Evolutionary conservation across 495 filamentous ascomycete genomes (phyloP), one percentile per base, ranked within the genome.

Genomic region (Penicillium cataractarum): DNA sequence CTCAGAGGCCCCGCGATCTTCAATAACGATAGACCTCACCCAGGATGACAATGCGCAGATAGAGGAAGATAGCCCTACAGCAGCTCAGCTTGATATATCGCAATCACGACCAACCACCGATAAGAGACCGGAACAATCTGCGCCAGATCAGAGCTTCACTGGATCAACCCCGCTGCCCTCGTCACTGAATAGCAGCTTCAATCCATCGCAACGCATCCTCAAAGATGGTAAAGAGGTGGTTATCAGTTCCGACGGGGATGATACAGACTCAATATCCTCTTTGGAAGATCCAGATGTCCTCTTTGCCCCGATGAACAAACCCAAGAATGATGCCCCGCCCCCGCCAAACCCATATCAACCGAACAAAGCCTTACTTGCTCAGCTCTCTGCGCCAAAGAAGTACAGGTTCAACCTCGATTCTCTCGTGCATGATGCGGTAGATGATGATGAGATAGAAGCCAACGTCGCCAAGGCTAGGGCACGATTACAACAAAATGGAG

Each of bases 161-260:
- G 67, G 52, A 9, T 62, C 68, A 10, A 54, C 37, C 9, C 39
- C 64, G 13, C 58, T 27, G 17, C 48, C 57, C n/a, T 67, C 71
- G 10, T 70, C 63, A 32, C 40, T 72, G 4, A 66, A 46, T 27
- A 60, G 64, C 24, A 73, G 69, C 55, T 67, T 73, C 50, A 60
- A 56, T 31, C 63, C 60, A 2, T 71, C 74, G 6, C 82, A 83
- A 62, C 80, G 81, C 31, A 66, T 83, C 22, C 57, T 82, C 17
- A 82, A 74, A 61, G 76, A 80, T 53, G 82, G 83, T 15, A 76
- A 74, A 51, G 76, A 83, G 61, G 63, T 84, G 13, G 83, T 90
- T 31, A 88, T 92, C 55, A 83, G 80, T 59, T 93, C 90, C 0
- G 90, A 93, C 66, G 87, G 87, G 56, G 90, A 91, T 27, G 86